A percentile compares a stretch with the other conserved stretches of the same genome.
Conservation (phyloP, 2,329 filamentous ascomycete genomes). For the Neonectria faginata region DNA sequence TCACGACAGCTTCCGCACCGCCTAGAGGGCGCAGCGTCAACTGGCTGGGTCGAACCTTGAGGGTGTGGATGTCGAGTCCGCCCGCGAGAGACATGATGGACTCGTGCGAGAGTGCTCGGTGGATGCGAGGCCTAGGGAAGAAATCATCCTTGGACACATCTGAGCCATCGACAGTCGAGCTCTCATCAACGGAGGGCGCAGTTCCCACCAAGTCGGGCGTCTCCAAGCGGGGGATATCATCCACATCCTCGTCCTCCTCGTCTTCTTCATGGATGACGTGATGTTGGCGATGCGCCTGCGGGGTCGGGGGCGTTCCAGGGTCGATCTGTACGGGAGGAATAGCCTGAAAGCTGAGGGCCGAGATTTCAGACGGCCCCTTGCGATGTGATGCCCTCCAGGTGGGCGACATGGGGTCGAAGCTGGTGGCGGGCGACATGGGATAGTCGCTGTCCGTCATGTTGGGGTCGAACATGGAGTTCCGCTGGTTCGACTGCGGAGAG, state of each 20-base stretch:
- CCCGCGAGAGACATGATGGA: constrained; percentile 89
- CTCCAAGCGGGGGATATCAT: constrained; percentile 35
- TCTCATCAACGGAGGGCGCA: constrained; percentile 49
- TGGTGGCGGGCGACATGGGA: constrained; percentile 86
- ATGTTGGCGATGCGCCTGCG: constrained; percentile 35
- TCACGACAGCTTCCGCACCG: constrained; percentile 66
- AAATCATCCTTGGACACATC: constrained; percentile 50
- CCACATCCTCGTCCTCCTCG: constrained; percentile 47
- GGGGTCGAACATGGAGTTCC: constrained; percentile 82
- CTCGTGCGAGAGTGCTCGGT: constrained; percentile 81
- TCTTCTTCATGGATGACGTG: constrained; percentile 55
- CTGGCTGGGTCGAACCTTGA: constrained; percentile 81
- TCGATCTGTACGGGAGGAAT: constrained; percentile 54
- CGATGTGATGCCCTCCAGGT: constrained; percentile 64
- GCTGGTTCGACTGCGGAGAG: constrained; percentile 81
- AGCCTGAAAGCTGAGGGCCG: constrained; percentile 62
- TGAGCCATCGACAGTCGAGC: constrained; percentile 49
- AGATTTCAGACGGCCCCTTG: constrained; percentile 68
- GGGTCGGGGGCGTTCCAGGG: constrained; percentile 43
- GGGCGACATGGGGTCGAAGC: constrained; percentile 74
- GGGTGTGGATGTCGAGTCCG: constrained; percentile 89
- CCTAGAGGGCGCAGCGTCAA: constrained; percentile 69
- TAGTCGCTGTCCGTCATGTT: constrained; percentile 70
- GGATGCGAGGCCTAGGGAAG: constrained; percentile 62
- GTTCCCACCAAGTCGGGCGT: constrained; percentile 45